Evolutionary conservation across 140 eudicot species (phyloP), one percentile per base, ranked within the genome.

Genomic region (Anethum foeniculum): DNA sequence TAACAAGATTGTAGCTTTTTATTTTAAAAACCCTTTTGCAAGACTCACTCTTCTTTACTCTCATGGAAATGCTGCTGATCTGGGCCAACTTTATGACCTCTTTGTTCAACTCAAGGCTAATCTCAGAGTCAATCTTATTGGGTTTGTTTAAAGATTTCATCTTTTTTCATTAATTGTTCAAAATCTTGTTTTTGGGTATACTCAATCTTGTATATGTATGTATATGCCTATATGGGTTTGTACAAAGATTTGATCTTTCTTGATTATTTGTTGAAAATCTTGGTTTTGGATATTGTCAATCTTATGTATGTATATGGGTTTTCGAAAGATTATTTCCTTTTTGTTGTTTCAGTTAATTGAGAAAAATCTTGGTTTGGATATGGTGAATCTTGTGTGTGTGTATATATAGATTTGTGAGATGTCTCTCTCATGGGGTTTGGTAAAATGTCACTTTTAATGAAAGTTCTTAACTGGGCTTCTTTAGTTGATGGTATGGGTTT

Each of bases 41-140:
- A 85, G 91, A 76, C 92, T 90, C 77, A 90, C 96, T 18, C 23
- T 90, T 28, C 87, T 90, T 23, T 90, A 90, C 75, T 90, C 96
- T 65, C 96, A 90, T 85, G 96, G 96, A n/a, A 90, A 90, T 85
- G 96, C 96, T 77, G 93, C 93, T 90, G 98, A 94, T 88, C 89
- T 94, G 86, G 99, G 99, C 79, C 99, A 94, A 81, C 94, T 94
- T 15, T 94, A 89, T 86, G 99, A 94, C 79, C 90, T 94, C 34
- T 94, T 94, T 90, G 89, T 89, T 80, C 99, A 94, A 85, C 97
- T 94, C 80, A 94, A 92, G 82, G 97, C 94, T 75, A 94, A 94
- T 90, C 97, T 94, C 48, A 91, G 97, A 83, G 97, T 94, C 83
- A 94, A 94, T 89, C 87, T 94, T 76, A 92, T 94, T 78, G 99